Base-by-base conservation (phyloP, 768 basidiomycete genomes). In the Russula sp. region DNA sequence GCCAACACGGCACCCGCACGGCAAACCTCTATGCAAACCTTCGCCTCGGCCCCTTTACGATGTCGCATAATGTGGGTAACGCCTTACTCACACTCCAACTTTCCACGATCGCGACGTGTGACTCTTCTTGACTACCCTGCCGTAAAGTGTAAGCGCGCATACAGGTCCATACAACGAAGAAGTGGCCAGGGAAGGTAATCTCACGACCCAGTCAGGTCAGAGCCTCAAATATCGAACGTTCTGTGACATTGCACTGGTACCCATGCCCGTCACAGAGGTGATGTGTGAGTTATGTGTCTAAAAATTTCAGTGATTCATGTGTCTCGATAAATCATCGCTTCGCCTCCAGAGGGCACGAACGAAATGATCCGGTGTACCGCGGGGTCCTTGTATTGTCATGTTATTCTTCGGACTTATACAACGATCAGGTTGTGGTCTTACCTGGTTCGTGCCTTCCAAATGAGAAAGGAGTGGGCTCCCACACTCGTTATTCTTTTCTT, bases 1-100 rank as follows among this genome's bases (percentile, higher is more conserved):
- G 68, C 69, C 13, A 68, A 71, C 58, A 47, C 59, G 27, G 64
- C 63, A 22, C 32, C 66, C 18, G 68, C 66, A 35, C 70, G 64
- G 7, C 66, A 66, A 45, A 22, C 59, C 16, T 34, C 40, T 40
- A 59, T 64, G 69, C 66, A 64, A 42, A 61, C 56, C 14, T 69
- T 65, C 57, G 8, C n/a, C 14, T 20, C 20, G 20, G 48, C 18
- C 53, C 39, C 20, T 44, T 50, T 20, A 60, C 34, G 40, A 27
- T 50, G 16, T 47, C 40, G 48, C 44, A 49, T 34, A 31, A 20
- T 39, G 27, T 42, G 47, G 22, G 18, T 52, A 10, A 22, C 27
- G n/a, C 62, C 5, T 22, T n/a, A 35, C 51, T 51, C 45, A 39
- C 57, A 48, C 13, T 39, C 31, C 31, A 22, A 35, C 31, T 48